Base-by-base conservation (phyloP, 1,284 basidiomycete species). In the Grifola frondosa region DNA sequence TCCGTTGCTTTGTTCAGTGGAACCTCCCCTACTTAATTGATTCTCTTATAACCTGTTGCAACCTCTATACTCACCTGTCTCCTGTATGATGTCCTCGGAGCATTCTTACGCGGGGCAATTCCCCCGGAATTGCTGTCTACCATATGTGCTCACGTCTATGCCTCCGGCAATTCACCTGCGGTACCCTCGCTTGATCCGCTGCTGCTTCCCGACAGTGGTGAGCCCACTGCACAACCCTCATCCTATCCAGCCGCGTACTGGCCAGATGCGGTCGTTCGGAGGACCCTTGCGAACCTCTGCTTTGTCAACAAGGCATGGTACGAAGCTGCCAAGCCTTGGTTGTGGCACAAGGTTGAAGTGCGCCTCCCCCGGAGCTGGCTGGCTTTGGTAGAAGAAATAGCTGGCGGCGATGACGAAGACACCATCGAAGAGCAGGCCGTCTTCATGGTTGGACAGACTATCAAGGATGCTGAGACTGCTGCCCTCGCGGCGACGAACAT, bases 271-370 rank as follows among this genome's bases (percentile, higher is more conserved):
- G 56, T 78, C 21, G 70, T 80, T 11, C 77, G 86, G 19, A 70
- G 65, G 43, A 83, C 88, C 0, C 70, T 91, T 25, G 71, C 76
- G 10, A 82, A 63, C 51, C 79, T 89, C 34, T 87, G 82, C 56
- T 74, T 85, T 43, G 84, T 88, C 30, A 88, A 80, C 57, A 81
- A 72, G 53, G 73, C 78, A 3, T 91, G 86, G 84, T 78, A 80
- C 56, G 77, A 80, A 36, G 88, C 85, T 1, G 85, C 88, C 10
- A 85, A 83, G 53, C 88, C 87, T 0, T 90, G 81, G 81, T 67
- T 91, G 3, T 91, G 88, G 87, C 77, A 75, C 44, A 81, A 80
- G 65, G 67, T 91, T 52, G 87, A 91, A 63, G 82, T 91, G 31
- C 78, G 87, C 10, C 74, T 90, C 10, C 88, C 88, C 6, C 75